Base-by-base conservation (phyloP, 768 basidiomycete genomes). In the Mycena metata region DNA sequence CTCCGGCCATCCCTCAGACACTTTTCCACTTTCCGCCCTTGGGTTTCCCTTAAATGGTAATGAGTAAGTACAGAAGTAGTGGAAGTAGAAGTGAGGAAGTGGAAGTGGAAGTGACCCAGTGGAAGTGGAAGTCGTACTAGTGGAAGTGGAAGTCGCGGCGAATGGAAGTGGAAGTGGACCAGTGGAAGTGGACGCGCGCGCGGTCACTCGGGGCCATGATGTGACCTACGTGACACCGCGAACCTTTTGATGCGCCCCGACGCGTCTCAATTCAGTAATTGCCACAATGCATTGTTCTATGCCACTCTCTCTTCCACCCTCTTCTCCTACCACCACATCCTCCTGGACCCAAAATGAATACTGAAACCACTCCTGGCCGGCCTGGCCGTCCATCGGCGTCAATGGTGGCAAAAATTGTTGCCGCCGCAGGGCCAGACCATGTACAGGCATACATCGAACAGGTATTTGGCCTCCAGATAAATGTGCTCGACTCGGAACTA, bases 161-260 rank as follows among this genome's bases (percentile, higher is more conserved):
- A 30, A 6, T 30, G 30, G 30, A 30, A 30, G 30, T 30, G 30
- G 30, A 30, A 39, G 39, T 39, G 11, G 24, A 6, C 24, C 11
- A n/a, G 21, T 54, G 52, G 51, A 39, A 36, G 33, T 54, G 52
- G n/a, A 21, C 52, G 19, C 52, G 36, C 33, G 15, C 19, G 15
- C 30, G 3, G 55, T 24, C 55, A 21, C 55, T 12, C 11, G 4
- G 5, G 4, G 0, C 39, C 39, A 56, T 55, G 52, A 36, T 55
- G 52, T 55, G 33, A 55, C n/a, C 39, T 16, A 8, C 24, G 49
- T 50, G 49, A 50, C 24, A 9, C 5, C 21, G 46, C 30, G 33
- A 52, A 36, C 36, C 11, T 39, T 39, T 33, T 52, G 52, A 39
- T 39, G 52, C 35, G 52, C 52, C 35, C 39, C 52, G 21, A 55